Conservation (phyloP, 2,329 filamentous ascomycete genomes). For the Hymenoscyphus albidus region DNA sequence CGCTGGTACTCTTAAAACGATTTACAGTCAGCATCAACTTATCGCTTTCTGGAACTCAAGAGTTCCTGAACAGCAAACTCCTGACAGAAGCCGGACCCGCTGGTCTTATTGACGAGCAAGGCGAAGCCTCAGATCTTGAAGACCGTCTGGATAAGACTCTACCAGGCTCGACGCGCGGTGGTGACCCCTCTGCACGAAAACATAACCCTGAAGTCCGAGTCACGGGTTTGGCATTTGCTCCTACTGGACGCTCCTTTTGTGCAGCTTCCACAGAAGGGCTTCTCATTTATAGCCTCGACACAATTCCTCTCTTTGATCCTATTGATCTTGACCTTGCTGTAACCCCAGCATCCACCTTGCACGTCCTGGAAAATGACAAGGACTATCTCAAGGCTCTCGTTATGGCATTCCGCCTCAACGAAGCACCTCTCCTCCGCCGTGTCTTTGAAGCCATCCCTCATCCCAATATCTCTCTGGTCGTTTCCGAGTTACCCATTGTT, state of each 20-base stretch:
- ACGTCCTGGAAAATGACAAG: conserved; percentile 60
- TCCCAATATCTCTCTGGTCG: conserved; percentile 70
- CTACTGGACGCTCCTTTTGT: conserved; percentile 85
- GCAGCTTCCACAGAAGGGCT: conserved; percentile 93
- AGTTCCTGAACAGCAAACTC: conserved; percentile 89
- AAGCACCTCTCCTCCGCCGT: conserved; percentile 72
- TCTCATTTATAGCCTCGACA: conserved; percentile 88
- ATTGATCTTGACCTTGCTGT: conserved; percentile 94
- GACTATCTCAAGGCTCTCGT: conserved; percentile 90
- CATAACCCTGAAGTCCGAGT: conserved; percentile 80
- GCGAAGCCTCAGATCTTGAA: conserved; percentile 84
- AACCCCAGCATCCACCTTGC: conserved; percentile 79
- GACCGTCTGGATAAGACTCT: conserved; percentile 74
- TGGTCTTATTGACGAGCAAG: conserved; percentile 81
- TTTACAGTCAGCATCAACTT: conserved; percentile 94
- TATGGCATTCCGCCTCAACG: conserved; percentile 96
- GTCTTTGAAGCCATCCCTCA: conserved; percentile 83
- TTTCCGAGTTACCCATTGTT: conserved; percentile 73
- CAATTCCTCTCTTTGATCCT: conserved; percentile 81
- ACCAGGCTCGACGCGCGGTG: conserved; percentile 80
- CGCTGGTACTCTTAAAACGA: conserved; percentile 88
- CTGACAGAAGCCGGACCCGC: conserved; percentile 86
- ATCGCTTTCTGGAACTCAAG: conserved; percentile 92
- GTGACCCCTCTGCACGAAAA: conserved; percentile 74
- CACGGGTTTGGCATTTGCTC: conserved; percentile 79